A percentile compares a stretch with the other conserved stretches of the same genome.
Conservation (phyloP, 805 yeast genomes). For the Wickerhamomyces chaumierensis region DNA sequence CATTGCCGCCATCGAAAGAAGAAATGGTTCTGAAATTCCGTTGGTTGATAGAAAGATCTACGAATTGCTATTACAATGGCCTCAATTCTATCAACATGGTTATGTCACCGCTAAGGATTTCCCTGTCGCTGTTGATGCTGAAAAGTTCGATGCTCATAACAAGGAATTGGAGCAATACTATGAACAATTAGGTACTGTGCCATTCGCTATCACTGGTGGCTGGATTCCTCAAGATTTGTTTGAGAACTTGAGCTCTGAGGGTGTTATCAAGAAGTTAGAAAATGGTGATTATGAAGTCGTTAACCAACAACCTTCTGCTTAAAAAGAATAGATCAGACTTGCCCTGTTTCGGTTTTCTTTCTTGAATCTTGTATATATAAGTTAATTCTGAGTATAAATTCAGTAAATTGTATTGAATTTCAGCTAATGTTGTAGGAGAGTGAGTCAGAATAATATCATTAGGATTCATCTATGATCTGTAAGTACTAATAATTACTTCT, state of each 20-base stretch:
- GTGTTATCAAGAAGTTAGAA: conserved; percentile 50
- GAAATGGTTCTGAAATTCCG: conserved; percentile 44
- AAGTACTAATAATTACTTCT: no score
- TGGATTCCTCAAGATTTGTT: conserved; percentile 96
- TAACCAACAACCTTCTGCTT: conserved; percentile 7
- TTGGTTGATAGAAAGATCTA: conserved; percentile 56
- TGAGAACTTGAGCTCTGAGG: conserved; percentile 53
- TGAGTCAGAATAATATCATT: no score
- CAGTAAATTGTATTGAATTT: no score
- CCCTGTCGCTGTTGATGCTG: conserved; percentile 54
- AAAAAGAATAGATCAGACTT: no score
- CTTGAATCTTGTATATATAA: no score
- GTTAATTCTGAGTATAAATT: no score
- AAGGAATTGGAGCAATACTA: conserved; percentile 56
- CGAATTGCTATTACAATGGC: conserved; percentile 63
- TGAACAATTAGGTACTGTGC: conserved; percentile 52
- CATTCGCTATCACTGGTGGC: conserved; percentile 85
- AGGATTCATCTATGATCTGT: no score
- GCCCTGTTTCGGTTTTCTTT: no score
- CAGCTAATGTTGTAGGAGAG: no score
- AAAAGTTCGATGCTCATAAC: conserved; percentile 47
- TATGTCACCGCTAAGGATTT: conserved; percentile 38
- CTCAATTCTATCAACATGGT: conserved; percentile 44
- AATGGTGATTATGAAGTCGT: conserved; percentile 39
- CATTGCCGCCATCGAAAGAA: conserved; percentile 46